Percentiles rank a stretch among this genome's conserved stretches.
Evolutionary conservation across 1,139 yeast genomes (phyloP).

Genomic region (Yamadazyma sp.): DNA sequence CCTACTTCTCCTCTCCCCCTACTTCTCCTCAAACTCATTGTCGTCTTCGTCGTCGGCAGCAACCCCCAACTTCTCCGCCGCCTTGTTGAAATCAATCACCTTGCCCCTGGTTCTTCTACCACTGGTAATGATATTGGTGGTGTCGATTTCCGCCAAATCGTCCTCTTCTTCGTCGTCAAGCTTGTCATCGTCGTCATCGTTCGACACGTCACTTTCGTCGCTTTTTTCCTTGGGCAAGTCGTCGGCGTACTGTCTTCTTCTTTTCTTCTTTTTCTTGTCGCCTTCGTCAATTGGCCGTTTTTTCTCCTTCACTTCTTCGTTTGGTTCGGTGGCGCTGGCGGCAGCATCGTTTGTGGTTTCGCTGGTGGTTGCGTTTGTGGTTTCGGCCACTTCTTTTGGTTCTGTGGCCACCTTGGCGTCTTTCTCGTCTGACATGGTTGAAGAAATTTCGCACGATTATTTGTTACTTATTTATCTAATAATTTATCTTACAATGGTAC

Average conservation of each 20-base stretch:
- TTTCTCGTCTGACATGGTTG: slow-evolving; percentile 9
- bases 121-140: slow-evolving; percentile 74
- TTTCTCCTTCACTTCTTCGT: slow-evolving; percentile 11
- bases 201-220: slow-evolving; percentile 59
- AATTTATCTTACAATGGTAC: slow-evolving; percentile 7
- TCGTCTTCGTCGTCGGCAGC: slow-evolving; percentile 50
- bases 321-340: too few species aligned
- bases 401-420: slow-evolving; percentile 2
- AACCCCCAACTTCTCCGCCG: slow-evolving; percentile 69
- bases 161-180: slow-evolving; percentile 74
- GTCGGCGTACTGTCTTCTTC: slow-evolving; percentile 51
- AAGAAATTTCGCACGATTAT: slow-evolving; percentile 3
- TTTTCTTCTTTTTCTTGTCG: slow-evolving; percentile 42
- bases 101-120: slow-evolving; percentile 93
- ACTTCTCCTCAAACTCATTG: slow-evolving; percentile 29
- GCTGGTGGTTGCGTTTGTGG: slow-evolving; percentile 4
- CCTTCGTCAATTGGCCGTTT: slow-evolving; percentile 19
- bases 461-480: too few species aligned
- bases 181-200: slow-evolving; percentile 46
- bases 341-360: slow-evolving; percentile 8
- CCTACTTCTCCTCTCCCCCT: background rate
- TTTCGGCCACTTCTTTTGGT: slow-evolving; percentile 2
- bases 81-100: slow-evolving; percentile 81
- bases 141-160: slow-evolving; percentile 79
- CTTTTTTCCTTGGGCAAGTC: slow-evolving; percentile 43